Evolutionary conservation across 257 asterid species (phyloP), one percentile per base, ranked within the genome.

Genomic region (Lycium barbarum): DNA sequence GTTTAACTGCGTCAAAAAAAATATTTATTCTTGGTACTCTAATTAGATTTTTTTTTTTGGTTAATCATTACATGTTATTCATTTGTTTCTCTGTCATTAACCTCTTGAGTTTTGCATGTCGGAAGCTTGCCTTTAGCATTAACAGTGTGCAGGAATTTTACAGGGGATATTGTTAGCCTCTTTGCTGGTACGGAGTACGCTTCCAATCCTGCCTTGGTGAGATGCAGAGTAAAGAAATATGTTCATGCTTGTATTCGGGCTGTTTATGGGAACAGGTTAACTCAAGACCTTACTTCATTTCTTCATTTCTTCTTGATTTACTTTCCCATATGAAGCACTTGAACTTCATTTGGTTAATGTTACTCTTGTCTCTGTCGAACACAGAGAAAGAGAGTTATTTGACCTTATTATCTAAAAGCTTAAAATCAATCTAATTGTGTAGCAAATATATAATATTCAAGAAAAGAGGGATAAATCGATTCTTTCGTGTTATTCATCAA

Each of bases 221-320:
- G 92, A 70, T 91, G 84, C 94, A 92, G 99, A 93, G 92, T 97
- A 82, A 94, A 92, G 91, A 87, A 86, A 84, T 88, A 95, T 85
- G 87, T 92, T 55, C 84, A 87, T 89, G 92, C 93, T 87, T 97
- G 99, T 88, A 72, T 94, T 86, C 88, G 85, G 85, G 97, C 97
- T 4, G 82, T 97, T 86, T 87, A 95, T 70, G 96, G 91, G 59
- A 94, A 94, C 86, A 97, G 99, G 99, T 96, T 78, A 91, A 80
- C 84, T 63, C 59, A 35, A 49, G 22, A 58, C 65, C 49, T 49
- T 74, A n/a, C 26, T 62, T 74, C 81, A 47, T 74, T 35, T 61
- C 26, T 62, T 74, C 81, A 47, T 74, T 35, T 61, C 13, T 33
- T 67, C 55, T 51, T 83, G 63, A 62, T 83, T 43, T 53, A 57